Evolutionary conservation across 1,284 basidiomycete genomes (phyloP).

Genomic region (Agaricales sp.): DNA sequence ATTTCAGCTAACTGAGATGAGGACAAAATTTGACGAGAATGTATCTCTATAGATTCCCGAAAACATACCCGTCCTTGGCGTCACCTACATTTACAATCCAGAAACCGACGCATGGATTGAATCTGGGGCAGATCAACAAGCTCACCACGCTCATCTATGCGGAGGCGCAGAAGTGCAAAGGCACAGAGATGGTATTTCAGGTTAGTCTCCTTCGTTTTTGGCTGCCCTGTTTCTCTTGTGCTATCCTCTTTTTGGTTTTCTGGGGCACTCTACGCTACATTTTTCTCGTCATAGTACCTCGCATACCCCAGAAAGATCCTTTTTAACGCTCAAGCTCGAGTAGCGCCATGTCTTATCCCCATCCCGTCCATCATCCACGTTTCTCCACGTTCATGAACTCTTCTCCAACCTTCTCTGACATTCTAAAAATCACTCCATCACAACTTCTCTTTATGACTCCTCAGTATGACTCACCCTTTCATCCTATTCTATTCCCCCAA

Average conservation of each 20-base stretch:
- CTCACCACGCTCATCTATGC: constrained; percentile 46
- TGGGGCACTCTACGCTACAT: too few relatives aligned
- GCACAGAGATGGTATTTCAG: constrained; percentile 67
- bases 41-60: constrained; percentile 46
- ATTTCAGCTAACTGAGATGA: neutral
- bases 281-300: too few relatives aligned
- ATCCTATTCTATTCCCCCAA: too few relatives aligned
- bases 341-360: too few relatives aligned
- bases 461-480: too few relatives aligned
- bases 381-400: too few relatives aligned
- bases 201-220: constrained; percentile 32
- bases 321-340: too few relatives aligned
- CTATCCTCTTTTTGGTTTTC: constrained; percentile 6
- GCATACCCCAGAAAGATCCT: too few relatives aligned
- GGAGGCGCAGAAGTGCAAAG: constrained; percentile 50
- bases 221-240: constrained; percentile 1
- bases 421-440: too few relatives aligned
- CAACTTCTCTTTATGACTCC: too few relatives aligned
- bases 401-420: too few relatives aligned
- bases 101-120: constrained; percentile 50
- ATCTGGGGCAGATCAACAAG: constrained; percentile 38
- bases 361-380: too few relatives aligned
- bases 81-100: constrained; percentile 58
- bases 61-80: constrained; percentile 63
- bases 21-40: constrained; percentile 14